phyloP scores from a whole-genome alignment of 441 rosid species.

The Melastoma candidum region DNA sequence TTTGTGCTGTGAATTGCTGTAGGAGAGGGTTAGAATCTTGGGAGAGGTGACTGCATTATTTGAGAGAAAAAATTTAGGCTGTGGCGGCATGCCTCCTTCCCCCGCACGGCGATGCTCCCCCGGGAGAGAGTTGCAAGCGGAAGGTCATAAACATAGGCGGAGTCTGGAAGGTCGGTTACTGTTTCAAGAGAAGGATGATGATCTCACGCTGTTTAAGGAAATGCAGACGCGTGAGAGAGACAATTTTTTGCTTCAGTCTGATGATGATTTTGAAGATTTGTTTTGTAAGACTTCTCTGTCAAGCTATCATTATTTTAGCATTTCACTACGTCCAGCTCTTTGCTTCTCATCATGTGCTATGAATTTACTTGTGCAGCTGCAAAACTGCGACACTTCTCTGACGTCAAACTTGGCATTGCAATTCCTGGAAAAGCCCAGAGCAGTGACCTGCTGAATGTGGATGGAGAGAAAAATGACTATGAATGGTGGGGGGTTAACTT shows the following conservation, averaged over 20 bases:
- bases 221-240: conserved; percentile 83
- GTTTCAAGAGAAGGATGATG: conserved; percentile 71
- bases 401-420: conserved; percentile 55
- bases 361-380: conserved; percentile 42
- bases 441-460: conserved; percentile 75
- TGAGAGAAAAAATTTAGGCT: conserved; percentile 8
- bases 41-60: conserved; percentile 5
- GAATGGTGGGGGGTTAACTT: conserved; percentile 63
- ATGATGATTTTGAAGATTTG: conserved; percentile 70
- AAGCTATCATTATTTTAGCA: conserved; percentile 8
- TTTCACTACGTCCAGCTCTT: too few relatives aligned
- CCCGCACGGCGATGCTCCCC: conserved; percentile 80
- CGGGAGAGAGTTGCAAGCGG: conserved; percentile 53
- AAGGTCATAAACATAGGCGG: conserved; percentile 63
- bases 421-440: conserved; percentile 82
- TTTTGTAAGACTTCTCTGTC: conserved; percentile 54
- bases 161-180: conserved; percentile 66
- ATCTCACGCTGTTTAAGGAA: conserved; percentile 85
- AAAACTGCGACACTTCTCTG: conserved; percentile 75
- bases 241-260: conserved; percentile 69
- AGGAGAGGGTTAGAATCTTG: conserved; percentile 8
- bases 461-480: conserved; percentile 92
- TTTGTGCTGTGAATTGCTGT: too few relatives aligned
- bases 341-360: neutral
- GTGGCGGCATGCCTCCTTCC: conserved; percentile 71